Conservation (phyloP, 106 monocot genomes). For the Iris macrosiphon region DNA sequence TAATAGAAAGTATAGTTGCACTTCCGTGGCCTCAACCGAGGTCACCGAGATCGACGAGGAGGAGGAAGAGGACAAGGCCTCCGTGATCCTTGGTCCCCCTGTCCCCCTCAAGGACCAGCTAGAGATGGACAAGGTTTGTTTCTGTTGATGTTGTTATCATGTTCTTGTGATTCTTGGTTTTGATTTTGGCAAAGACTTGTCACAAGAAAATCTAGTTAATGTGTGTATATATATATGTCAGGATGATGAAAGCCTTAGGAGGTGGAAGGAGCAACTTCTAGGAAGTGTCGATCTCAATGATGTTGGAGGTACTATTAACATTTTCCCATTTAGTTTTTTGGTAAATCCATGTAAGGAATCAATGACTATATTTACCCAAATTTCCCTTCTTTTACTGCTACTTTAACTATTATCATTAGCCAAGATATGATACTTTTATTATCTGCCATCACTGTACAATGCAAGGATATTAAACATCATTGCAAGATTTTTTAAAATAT, state of each 20-base stretch:
- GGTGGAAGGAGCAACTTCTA: slow-evolving; percentile 71
- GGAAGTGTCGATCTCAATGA: slow-evolving; percentile 50
- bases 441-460: no score
- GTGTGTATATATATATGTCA: slow-evolving; percentile 1
- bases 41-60: slow-evolving; percentile 9
- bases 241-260: slow-evolving; percentile 75
- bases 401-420: no score
- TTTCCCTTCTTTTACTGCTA: no score
- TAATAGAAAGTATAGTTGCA: slow-evolving; percentile 8
- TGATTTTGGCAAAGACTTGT: neutral
- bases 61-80: slow-evolving; percentile 35
- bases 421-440: no score
- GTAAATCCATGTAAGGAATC: neutral
- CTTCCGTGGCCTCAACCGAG: slow-evolving; percentile 15
- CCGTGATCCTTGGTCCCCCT: slow-evolving; percentile 43
- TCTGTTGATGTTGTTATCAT: neutral
- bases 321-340: neutral
- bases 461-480: no score
- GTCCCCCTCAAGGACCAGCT: slow-evolving; percentile 72
- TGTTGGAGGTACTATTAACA: slow-evolving; percentile 67
- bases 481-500: no score
- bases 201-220: neutral
- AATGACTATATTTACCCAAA: neutral
- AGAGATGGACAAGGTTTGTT: slow-evolving; percentile 59
- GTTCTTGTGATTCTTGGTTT: neutral